Percentiles rank a stretch among this genome's conserved stretches.
Evolutionary conservation across 2,329 filamentous ascomycete genomes (phyloP).

Genomic region (Nemania diffusa): DNA sequence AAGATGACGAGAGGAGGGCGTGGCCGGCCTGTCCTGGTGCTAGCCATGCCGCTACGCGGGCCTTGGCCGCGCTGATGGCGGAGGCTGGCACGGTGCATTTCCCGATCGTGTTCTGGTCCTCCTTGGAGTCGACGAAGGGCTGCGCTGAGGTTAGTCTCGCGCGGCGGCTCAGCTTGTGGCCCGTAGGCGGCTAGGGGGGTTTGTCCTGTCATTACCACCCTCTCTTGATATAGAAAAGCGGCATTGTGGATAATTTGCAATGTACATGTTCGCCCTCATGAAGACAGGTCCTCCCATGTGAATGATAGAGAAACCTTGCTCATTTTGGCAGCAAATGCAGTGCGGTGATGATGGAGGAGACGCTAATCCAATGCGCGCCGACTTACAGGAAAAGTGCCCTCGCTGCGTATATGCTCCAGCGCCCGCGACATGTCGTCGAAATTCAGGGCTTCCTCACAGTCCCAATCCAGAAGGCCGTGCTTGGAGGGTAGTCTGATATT

Average conservation of each 20-base stretch:
- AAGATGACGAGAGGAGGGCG: conserved; percentile 33
- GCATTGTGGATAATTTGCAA: not conserved
- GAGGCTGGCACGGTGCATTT: conserved; percentile 61
- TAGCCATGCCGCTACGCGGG: conserved; percentile 60
- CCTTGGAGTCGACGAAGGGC: conserved; percentile 64
- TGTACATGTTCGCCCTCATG: no score
- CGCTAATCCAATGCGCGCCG: conserved; percentile 2
- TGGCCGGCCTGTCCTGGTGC: conserved; percentile 58
- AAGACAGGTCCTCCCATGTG: no score
- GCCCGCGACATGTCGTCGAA: conserved; percentile 73
- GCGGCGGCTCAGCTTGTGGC: not conserved
- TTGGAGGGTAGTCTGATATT: conserved; percentile 66
- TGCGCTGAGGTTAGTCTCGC: conserved; percentile 44
- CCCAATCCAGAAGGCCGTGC: conserved; percentile 84
- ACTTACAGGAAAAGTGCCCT: conserved; percentile 73
- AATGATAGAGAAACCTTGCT: not conserved
- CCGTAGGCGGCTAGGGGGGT: not conserved
- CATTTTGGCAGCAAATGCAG: not conserved
- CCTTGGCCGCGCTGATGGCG: conserved; percentile 58
- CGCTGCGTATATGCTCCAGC: conserved; percentile 74
- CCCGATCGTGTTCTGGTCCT: conserved; percentile 72
- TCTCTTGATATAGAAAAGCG: not conserved
- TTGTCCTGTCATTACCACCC: not conserved
- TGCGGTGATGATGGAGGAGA: not conserved
- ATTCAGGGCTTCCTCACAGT: conserved; percentile 83